A percentile compares a stretch with the other conserved stretches of the same genome.
Evolutionary conservation across 139 green algal species (phyloP).

Genomic region (Tetradesmus obliquus): DNA sequence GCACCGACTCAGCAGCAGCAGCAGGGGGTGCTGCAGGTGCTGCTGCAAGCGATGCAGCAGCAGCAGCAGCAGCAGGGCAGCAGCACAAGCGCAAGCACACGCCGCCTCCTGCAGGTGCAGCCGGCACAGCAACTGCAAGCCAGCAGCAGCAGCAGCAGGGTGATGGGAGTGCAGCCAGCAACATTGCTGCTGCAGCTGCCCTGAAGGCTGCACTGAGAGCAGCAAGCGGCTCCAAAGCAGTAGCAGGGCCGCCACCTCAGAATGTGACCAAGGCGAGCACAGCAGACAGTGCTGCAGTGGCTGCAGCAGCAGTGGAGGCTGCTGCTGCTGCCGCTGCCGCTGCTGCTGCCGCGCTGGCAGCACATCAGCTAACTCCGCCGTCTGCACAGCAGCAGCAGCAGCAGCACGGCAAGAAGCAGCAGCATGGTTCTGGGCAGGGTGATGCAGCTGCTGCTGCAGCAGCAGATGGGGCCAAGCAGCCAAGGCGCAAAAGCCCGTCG

Average conservation of each 20-base stretch:
- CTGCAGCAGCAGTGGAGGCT: background rate
- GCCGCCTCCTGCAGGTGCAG: background rate
- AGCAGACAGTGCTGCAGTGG: background rate
- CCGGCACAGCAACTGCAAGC: background rate
- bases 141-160: slow-evolving; percentile 15
- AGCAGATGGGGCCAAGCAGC: background rate
- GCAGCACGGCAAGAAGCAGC: background rate
- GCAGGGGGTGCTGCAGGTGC: background rate
- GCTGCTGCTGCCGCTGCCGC: background rate
- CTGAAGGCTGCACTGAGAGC: background rate
- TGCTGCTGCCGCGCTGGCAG: background rate
- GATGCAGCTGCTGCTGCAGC: background rate
- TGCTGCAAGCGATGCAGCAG: background rate
- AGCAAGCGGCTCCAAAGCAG: background rate
- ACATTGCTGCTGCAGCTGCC: background rate
- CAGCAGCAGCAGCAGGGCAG: background rate
- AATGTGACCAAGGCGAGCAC: too few relatives aligned
- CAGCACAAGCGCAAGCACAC: slow-evolving; percentile 3
- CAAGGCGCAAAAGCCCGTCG: background rate
- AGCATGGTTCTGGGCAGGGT: background rate
- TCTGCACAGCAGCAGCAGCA: background rate
- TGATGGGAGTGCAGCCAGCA: background rate
- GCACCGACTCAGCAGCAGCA: background rate
- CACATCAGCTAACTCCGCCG: background rate
- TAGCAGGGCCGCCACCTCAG: background rate